Percentiles rank a stretch among this genome's conserved stretches.
These are phyloP conservation scores for Sphagnum magellanicum DNA, from an alignment of 228 moss, liverwort and hornwort species.

Conservation along the genomic window DNA sequence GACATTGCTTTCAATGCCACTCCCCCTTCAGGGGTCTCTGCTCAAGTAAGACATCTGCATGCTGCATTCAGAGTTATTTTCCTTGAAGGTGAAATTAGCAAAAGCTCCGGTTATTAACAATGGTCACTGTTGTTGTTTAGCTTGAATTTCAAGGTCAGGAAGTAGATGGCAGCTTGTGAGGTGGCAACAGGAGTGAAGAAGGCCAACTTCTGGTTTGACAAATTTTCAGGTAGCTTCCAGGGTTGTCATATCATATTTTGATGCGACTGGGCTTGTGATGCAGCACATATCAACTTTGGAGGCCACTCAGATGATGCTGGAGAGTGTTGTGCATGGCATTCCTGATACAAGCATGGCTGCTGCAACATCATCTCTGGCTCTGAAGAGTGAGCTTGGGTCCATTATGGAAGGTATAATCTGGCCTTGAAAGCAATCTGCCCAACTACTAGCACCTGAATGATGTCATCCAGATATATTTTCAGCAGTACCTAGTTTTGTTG, in stretches of 20 bases:
- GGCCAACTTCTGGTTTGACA: not conserved
- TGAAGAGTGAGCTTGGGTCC: slow-evolving; percentile 51
- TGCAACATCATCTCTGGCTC: slow-evolving; percentile 38
- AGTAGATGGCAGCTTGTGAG: no score
- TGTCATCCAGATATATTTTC: not conserved
- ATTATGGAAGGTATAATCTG: slow-evolving; percentile 53
- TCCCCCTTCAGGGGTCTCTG: slow-evolving; percentile 35
- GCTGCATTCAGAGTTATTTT: no score
- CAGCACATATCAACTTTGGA: slow-evolving; percentile 61
- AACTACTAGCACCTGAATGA: no score
- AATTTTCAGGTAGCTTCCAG: not conserved
- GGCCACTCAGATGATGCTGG: slow-evolving; percentile 75
- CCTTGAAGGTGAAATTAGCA: not conserved
- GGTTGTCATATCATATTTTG: no score
- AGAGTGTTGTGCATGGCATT: slow-evolving; percentile 75
- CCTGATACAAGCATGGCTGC: slow-evolving; percentile 59
- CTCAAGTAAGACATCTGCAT: slow-evolving; percentile 19
- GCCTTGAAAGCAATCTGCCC: no score
- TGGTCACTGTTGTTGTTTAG: no score
- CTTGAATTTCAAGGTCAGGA: no score
- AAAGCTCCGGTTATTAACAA: no score
- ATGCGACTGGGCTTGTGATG: not conserved
- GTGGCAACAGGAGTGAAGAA: no score
- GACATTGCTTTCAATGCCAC: slow-evolving; percentile 52
- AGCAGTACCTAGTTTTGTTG: not conserved